Percentiles rank a stretch among this genome's conserved stretches.
These are phyloP conservation scores for Hordeum pubiflorum DNA, from an alignment of 202 grass and related monocot genomes.

Conservation along the genomic window DNA sequence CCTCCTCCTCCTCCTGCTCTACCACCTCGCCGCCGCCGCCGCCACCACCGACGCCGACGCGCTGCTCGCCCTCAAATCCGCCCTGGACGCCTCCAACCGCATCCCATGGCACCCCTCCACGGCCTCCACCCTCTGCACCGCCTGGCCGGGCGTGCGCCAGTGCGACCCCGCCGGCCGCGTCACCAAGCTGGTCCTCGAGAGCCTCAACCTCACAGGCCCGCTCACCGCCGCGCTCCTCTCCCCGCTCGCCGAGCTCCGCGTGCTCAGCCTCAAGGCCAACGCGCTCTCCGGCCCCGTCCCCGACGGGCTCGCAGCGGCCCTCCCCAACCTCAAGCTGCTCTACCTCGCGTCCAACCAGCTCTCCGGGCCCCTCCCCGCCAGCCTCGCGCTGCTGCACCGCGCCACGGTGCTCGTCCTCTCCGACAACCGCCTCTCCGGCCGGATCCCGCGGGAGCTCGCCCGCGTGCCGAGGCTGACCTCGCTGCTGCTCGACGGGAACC, in stretches of 20 bases:
- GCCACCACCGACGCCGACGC: slow-evolving; percentile 33
- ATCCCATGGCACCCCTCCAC: slow-evolving; percentile 52
- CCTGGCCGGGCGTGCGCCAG: slow-evolving; percentile 67
- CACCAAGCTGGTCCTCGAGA: slow-evolving; percentile 85
- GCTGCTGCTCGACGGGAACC: slow-evolving; percentile 56
- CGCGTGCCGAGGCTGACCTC: slow-evolving; percentile 52
- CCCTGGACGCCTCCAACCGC: slow-evolving; percentile 45
- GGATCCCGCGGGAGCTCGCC: slow-evolving; percentile 51
- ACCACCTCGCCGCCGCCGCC: not conserved
- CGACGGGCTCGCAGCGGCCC: slow-evolving; percentile 32
- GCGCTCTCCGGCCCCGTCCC: slow-evolving; percentile 59
- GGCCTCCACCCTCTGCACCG: slow-evolving; percentile 27
- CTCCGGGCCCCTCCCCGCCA: slow-evolving; percentile 44
- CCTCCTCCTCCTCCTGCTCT: slow-evolving; percentile 20
- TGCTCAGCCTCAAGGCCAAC: slow-evolving; percentile 88
- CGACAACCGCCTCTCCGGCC: slow-evolving; percentile 46
- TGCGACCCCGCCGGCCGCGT: slow-evolving; percentile 39
- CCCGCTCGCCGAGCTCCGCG: slow-evolving; percentile 62
- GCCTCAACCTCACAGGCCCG: slow-evolving; percentile 60
- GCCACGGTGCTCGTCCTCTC: slow-evolving; percentile 67
- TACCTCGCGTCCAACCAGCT: slow-evolving; percentile 67
- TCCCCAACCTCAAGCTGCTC: slow-evolving; percentile 76
- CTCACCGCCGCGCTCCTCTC: slow-evolving; percentile 44
- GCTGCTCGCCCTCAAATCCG: slow-evolving; percentile 56
- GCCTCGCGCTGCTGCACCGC: slow-evolving; percentile 51